Base-by-base conservation (phyloP, 2,329 filamentous ascomycete species). In the Stromatinia cepivora region DNA sequence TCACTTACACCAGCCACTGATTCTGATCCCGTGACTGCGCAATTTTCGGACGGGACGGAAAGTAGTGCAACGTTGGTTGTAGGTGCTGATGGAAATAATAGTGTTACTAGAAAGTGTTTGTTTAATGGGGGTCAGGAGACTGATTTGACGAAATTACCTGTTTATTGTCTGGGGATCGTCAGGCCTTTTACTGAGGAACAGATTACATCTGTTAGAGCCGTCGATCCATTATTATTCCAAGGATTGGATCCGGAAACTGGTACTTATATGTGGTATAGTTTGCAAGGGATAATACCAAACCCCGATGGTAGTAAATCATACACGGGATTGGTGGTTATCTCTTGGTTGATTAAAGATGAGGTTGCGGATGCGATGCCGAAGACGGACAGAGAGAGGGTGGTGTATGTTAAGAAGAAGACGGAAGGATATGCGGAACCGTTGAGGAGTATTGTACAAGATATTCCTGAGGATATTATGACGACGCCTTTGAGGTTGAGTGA, bases 171-270 rank as follows among this genome's bases (percentile, higher is more conserved):
- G 28, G 82, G 81, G 7, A 78, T 78, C 2, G 77, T 79, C 6
- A 73, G 80, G 0, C 75, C 80, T 63, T 76, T 84, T 70, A 80
- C 78, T 1, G 76, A 79, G 31, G 76, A 79, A 72, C 73, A 81
- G 79, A 77, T 74, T 79, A 72, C 75, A 78, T 73, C 79, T 9
- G 77, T 84, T 10, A 79, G 81, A n/a, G 79, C 78, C 0, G 81
- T 87, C 36, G 85, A 87, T 70, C 85, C 85, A 0, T 80, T 84
- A 53, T 82, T 87, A 34, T 85, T 87, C 73, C 84, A 86, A 70
- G 85, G 83, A 3, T 80, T 82, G 15, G 83, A 88, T 73, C 84
- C 85, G 0, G 77, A 80, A 5, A 84, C 82, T 0, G 81, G 82
- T 61, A 81, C 80, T 28, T 87, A 81, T 70, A 77, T 87, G 25